A percentile compares a stretch with the other conserved stretches of the same genome.
phyloP scores from a whole-genome alignment of 1,284 basidiomycete species.

The Microbotryum saponariae region DNA sequence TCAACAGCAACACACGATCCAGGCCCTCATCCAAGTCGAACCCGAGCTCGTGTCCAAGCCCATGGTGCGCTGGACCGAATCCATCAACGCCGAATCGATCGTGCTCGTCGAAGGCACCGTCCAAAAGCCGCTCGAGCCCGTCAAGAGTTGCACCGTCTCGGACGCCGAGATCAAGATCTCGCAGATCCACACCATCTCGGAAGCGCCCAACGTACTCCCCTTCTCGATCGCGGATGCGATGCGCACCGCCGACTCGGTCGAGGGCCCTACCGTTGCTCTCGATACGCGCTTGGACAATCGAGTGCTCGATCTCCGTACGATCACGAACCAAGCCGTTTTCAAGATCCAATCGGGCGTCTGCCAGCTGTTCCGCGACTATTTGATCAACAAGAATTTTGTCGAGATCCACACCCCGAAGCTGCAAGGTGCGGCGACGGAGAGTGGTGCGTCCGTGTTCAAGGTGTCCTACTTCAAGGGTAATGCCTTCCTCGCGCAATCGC shows the following conservation, averaged over 20 bases:
- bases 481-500: constrained; percentile 92
- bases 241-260: constrained; percentile 24
- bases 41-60: constrained; percentile 85
- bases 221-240: constrained; percentile 90
- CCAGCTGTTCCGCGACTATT: constrained; percentile 77
- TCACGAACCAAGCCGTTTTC: constrained; percentile 95
- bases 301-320: constrained; percentile 86
- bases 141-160: constrained; percentile 82
- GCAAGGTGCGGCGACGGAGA: constrained; percentile 94
- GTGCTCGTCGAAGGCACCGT: constrained; percentile 79
- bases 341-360: constrained; percentile 81
- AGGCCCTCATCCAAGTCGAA: constrained; percentile 71
- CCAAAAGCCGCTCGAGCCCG: constrained; percentile 71
- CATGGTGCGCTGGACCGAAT: constrained; percentile 89
- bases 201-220: constrained; percentile 60
- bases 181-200: constrained; percentile 76
- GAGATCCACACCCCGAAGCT: constrained; percentile 98
- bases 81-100: constrained; percentile 78
- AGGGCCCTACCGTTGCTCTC: constrained; percentile 54
- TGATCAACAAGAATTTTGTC: constrained; percentile 67
- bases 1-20: constrained; percentile 80
- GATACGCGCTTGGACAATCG: constrained; percentile 94
- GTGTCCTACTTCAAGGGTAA: constrained; percentile 94
- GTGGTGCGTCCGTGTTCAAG: constrained; percentile 94
- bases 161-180: constrained; percentile 79